A percentile compares a stretch with the other conserved stretches of the same genome.
Conservation (phyloP, 192 early-diverging fungal genomes). For the Backusella tuberculispora region DNA sequence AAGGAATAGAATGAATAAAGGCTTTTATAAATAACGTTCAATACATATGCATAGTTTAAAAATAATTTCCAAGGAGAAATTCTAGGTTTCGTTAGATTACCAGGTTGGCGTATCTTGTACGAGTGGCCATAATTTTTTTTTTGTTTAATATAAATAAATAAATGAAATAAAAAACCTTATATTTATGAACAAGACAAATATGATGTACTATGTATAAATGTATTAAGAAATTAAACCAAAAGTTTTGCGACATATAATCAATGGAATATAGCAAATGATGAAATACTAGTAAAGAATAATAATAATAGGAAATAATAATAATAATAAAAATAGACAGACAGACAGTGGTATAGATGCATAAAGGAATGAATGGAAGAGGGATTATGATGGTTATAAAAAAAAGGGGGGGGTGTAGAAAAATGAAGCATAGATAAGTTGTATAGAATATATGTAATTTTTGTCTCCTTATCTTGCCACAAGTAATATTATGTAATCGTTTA, state of each 20-base stretch:
- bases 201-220: conserved; percentile 22
- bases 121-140: no score
- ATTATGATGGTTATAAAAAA: background rate
- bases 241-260: background rate
- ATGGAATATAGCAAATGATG: no score
- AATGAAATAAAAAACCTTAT: background rate
- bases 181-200: background rate
- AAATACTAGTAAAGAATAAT: no score
- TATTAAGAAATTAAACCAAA: background rate
- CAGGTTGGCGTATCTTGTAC: background rate
- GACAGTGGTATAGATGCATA: background rate
- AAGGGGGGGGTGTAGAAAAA: background rate
- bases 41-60: background rate
- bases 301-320: background rate
- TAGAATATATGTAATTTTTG: background rate
- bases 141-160: background rate
- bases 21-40: background rate
- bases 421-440: conserved; percentile 18
- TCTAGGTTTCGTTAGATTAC: background rate
- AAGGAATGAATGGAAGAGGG: conserved; percentile 10
- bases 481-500: conserved; percentile 4
- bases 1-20: background rate
- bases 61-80: no score
- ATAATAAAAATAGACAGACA: conserved; percentile 13
- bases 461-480: conserved; percentile 9